Evolutionary conservation across 495 filamentous ascomycete species (phyloP).

Genomic region (Hyaloscypha hepaticicola): DNA sequence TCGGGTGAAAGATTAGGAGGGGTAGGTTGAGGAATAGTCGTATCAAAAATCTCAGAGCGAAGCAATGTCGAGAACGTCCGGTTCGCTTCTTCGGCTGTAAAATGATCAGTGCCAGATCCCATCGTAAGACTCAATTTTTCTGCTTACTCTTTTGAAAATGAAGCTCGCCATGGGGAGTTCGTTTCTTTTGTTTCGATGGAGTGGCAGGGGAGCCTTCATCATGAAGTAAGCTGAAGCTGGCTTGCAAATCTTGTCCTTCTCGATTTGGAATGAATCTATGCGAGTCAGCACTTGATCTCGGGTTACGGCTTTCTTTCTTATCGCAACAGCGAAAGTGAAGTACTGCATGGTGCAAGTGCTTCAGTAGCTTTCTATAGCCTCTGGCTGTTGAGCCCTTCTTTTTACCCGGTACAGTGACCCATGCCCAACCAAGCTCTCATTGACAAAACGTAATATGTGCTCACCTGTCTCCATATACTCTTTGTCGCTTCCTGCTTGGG

Average conservation of each 20-base stretch:
- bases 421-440: slow-evolving; percentile 46
- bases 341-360: too few species aligned
- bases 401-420: not conserved
- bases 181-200: slow-evolving; percentile 77
- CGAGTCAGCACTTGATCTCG: slow-evolving; percentile 7
- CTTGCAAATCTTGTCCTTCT: slow-evolving; percentile 87
- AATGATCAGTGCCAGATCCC: slow-evolving; percentile 38
- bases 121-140: not conserved
- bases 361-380: too few species aligned
- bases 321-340: too few species aligned
- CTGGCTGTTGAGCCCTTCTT: slow-evolving; percentile 18
- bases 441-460: slow-evolving; percentile 41
- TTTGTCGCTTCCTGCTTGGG: slow-evolving; percentile 82
- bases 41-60: slow-evolving; percentile 86
- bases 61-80: slow-evolving; percentile 85
- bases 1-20: slow-evolving; percentile 66
- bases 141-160: slow-evolving; percentile 88
- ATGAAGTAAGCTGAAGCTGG: slow-evolving; percentile 85
- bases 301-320: too few species aligned
- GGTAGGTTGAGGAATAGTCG: slow-evolving; percentile 78
- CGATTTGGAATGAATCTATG: slow-evolving; percentile 94
- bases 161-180: slow-evolving; percentile 85
- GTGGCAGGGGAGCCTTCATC: slow-evolving; percentile 91
- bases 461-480: slow-evolving; percentile 59
- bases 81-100: slow-evolving; percentile 90